Evolutionary conservation across 2,329 filamentous ascomycete species (phyloP), one percentile per base, ranked within the genome.

Genomic region (Sporothrix humicola): DNA sequence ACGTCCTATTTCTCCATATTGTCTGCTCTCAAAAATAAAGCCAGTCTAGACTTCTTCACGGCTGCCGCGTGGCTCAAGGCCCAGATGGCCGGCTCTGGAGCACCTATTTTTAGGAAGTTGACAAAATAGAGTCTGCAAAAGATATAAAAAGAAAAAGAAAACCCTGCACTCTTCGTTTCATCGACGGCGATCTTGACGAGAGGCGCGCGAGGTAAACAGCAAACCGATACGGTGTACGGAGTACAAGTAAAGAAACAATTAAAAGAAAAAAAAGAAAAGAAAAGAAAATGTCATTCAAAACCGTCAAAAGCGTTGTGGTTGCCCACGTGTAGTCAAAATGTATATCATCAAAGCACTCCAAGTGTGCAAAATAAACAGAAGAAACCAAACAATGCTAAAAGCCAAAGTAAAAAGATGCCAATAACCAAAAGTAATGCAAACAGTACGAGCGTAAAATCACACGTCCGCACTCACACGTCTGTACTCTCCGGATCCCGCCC

Each of bases 401-500:
- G 23, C 42, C 1, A 52, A 13, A 56, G 20, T 23, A 42, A 12
- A 20, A 42, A 17, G 12, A 69, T 7, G 15, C 52, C 52, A 56
- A 56, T 56, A 42, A n/a, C n/a, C 56, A 59, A 59, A 20, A n/a
- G 8, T n/a, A 37, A 37, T 46, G 15, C 66, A 26, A 31, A 37
- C 31, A 37, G 7, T 2, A 37, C 31, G 31, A 37, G 31, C 31
- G 31, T 37, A 37, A 37, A 37, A 37, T 37, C 31, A 37, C 31
- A 37, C 31, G 31, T 37, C 31, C 31, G 31, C 31, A 8, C 52
- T 81, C 76, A 89, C 23, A 89, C 82, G 81, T 90, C 88, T 37
- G 84, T 88, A 77, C 87, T 89, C 46, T 75, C 79, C 75, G 87
- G 85, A 78, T 91, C 88, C 72, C 77, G 82, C 20, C 87, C 86